Evolutionary conservation across 345 rosid species (phyloP), one percentile per base, ranked within the genome.

Genomic region (Syzygium oleosum): DNA sequence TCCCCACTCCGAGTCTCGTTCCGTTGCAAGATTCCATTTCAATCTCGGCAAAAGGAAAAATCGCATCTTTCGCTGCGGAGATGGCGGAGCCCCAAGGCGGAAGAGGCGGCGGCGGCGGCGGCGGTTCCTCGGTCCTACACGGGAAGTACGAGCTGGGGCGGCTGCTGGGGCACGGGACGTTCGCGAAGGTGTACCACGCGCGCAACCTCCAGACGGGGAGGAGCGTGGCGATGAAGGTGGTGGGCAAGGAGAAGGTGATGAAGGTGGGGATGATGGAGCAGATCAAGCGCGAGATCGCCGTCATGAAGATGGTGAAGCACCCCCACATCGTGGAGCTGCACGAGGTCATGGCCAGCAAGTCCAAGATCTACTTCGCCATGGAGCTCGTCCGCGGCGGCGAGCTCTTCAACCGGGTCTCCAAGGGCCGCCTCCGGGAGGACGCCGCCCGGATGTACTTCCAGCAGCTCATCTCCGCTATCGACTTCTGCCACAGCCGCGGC

Each of bases 291-390:
- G 99, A 97, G 93, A 96, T 97, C 55, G 92, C 99, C 1, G 97
- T 97, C 25, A 97, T 97, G 99, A 97, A 94, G 92, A 95, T 95
- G 99, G 99, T 97, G 88, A 86, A 91, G 84, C 99, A 97, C 91
- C 94, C 95, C 0, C 89, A 96, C 87, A 97, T 97, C 59, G 99
- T 97, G 17, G 97, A 96, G 88, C 92, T 96, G 13, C 94, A 95
- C 86, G 99, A 96, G 77, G 99, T 97, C 14, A 96, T 97, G 99
- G 99, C 99, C 0, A 97, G 98, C 78, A 97, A 95, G 84, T 94
- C 99, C 31, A 97, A 95, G 94, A 96, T 97, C 91, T 97, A 97
- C 88, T 93, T 97, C 89, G 96, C 98, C 19, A 97, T 95, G 99
- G 99, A 97, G 89, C 98, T 97, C 1, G 98, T 95, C 3, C 92